Conservation (phyloP, 192 early-diverging fungal genomes). For the Coemansia sp. region DNA sequence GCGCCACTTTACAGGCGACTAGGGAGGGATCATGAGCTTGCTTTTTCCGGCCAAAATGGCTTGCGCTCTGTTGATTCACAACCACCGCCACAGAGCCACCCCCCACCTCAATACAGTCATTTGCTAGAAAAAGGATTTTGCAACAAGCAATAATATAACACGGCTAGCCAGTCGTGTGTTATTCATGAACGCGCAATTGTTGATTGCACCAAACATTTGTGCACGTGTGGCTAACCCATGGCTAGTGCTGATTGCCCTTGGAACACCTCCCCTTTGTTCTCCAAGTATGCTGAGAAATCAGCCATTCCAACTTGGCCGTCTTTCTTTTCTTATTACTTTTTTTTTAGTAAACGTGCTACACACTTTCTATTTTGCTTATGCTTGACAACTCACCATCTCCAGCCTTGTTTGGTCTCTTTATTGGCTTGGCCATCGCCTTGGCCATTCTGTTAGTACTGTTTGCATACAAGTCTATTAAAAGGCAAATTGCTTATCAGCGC, state of each 20-base stretch:
- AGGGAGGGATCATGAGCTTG: too few relatives aligned
- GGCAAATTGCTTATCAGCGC: not conserved
- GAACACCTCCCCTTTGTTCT: not conserved
- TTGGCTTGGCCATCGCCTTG: not conserved
- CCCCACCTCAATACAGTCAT: not conserved
- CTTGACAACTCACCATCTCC: not conserved
- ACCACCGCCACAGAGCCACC: not conserved
- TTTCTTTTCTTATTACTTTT: not conserved
- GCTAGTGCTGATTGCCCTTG: not conserved
- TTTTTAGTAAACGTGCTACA: too few relatives aligned
- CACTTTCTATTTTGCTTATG: not conserved
- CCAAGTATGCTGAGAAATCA: too few relatives aligned
- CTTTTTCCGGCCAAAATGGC: not conserved
- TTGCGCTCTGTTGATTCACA: not conserved
- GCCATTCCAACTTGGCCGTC: too few relatives aligned
- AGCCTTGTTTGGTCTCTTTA: slow-evolving; percentile 1
- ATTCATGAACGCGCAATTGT: not conserved
- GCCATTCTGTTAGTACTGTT: not conserved
- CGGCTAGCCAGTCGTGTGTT: not conserved
- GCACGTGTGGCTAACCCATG: not conserved
- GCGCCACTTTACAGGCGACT: too few relatives aligned
- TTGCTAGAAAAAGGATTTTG: not conserved
- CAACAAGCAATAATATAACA: too few relatives aligned
- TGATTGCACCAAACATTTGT: not conserved
- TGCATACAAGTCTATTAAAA: not conserved